These are phyloP conservation scores for Claviceps sp. DNA, from an alignment of 2,329 filamentous ascomycete genomes.

Conservation along the genomic window DNA sequence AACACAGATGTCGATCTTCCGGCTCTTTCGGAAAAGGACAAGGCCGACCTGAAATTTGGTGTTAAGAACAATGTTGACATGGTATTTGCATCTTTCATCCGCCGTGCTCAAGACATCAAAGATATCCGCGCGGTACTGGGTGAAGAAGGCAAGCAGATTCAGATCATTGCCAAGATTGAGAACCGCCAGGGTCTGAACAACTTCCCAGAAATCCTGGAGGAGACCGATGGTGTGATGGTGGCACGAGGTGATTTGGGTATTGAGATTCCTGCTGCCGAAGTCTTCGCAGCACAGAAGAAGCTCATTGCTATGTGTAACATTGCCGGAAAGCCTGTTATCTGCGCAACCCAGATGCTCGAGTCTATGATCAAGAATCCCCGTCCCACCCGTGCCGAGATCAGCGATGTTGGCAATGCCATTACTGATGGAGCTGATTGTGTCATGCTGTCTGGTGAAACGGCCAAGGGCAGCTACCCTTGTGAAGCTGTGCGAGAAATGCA, in stretches of 20 bases:
- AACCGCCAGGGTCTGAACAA: constrained; percentile 99
- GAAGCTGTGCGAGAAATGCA: constrained; percentile 97
- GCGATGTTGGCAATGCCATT: constrained; percentile 94
- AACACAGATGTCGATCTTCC: constrained; percentile 98
- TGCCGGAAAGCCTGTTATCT: constrained; percentile 96
- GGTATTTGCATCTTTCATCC: constrained; percentile 98
- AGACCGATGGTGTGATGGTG: constrained; percentile 99
- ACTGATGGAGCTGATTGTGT: constrained; percentile 97
- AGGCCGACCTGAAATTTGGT: constrained; percentile 83
- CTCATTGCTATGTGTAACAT: constrained; percentile 99
- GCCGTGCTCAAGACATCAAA: constrained; percentile 80
- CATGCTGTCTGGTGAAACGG: constrained; percentile 98
- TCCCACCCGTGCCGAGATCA: constrained; percentile 94
- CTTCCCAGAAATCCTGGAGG: constrained; percentile 90
- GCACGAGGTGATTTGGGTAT: constrained; percentile 93
- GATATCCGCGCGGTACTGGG: constrained; percentile 87
- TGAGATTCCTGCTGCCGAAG: constrained; percentile 95
- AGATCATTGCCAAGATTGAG: constrained; percentile 99
- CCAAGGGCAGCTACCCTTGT: constrained; percentile 88
- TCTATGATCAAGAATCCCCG: constrained; percentile 99
- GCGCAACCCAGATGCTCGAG: constrained; percentile 98
- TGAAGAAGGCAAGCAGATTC: constrained; percentile 84
- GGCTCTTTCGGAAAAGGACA: constrained; percentile 95
- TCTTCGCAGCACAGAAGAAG: constrained; percentile 99
- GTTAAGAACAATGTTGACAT: constrained; percentile 99